Evolutionary conservation across 2,329 filamentous ascomycete species (phyloP), one percentile per base, ranked within the genome.

Genomic region (Fusarium mexicanum): DNA sequence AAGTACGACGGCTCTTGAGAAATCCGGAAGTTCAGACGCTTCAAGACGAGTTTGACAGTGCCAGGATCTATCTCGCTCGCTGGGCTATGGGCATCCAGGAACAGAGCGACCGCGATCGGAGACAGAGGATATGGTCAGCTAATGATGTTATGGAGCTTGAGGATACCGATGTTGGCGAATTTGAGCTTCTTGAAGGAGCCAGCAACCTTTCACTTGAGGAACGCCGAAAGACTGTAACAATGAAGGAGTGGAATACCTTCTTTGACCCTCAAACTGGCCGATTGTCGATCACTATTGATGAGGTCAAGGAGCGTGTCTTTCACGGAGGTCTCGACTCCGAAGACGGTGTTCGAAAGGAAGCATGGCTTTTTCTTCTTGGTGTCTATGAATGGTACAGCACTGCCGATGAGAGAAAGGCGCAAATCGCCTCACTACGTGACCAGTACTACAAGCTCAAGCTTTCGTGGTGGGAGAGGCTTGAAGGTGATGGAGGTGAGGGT

Each of bases 11-110:
- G 58, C 82, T 99, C 76, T 90, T 99, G 82, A 92, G 91, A 79
- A 98, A 97, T 74, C 95, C 95, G 0, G 95, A 99, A 79, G 95
- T 99, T 0, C 95, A 98, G 84, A 98, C 94, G 0, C 83, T 99
- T 29, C 95, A 98, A 80, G 95, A 98, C 69, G 97, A 99, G 80
- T 99, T 98, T 77, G 97, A 99, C 85, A 98, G 95, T 78, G 96
- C 97, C 8, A 90, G 96, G 73, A 88, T 99, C 68, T 99, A 99
- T 80, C 87, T 99, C 44, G 96, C 96, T 29, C 89, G 96, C 72
- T 99, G 96, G 96, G 96, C 96, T 6, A 98, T 99, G 96, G 95
- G 95, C 13, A 98, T 99, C 73, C 95, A 96, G 0, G 97, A 99
- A 81, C 96, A 99, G 84, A 96, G 95, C 78, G 96, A 99, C 79